Conservation (phyloP, 2,329 filamentous ascomycete species). For the Xylariaceae sp. region DNA sequence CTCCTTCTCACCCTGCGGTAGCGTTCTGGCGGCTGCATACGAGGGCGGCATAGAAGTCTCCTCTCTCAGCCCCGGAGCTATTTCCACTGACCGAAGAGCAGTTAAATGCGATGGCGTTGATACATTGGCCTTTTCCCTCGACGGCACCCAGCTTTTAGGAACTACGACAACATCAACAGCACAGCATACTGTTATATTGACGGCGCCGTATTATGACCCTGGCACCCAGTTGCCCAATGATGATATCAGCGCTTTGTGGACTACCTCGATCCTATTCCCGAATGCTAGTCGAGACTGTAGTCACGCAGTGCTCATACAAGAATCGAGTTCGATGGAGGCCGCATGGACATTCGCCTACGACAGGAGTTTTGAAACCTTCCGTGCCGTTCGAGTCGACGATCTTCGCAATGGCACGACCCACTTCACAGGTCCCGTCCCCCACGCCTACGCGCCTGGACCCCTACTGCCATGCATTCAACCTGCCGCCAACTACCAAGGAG, state of each 20-base stretch:
- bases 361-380: conserved; percentile 69
- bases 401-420: conserved; percentile 71
- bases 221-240: conserved; percentile 61
- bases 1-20: conserved; percentile 73
- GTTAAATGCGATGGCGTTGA: conserved; percentile 77
- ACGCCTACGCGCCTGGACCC: conserved; percentile 47
- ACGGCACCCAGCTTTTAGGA: conserved; percentile 72
- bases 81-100: conserved; percentile 63
- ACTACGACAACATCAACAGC: conserved; percentile 62
- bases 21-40: conserved; percentile 78
- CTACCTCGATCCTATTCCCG: conserved; percentile 77
- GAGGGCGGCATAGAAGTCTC: conserved; percentile 86
- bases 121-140: conserved; percentile 66
- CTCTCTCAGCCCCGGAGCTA: conserved; percentile 59
- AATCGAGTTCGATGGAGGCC: conserved; percentile 58
- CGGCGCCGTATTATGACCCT: conserved; percentile 73
- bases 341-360: conserved; percentile 77
- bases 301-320: conserved; percentile 65
- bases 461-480: conserved; percentile 64
- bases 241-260: conserved; percentile 72
- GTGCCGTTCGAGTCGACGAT: conserved; percentile 70
- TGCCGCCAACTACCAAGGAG: conserved; percentile 61
- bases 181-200: conserved; percentile 69
- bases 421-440: conserved; percentile 65
- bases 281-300: conserved; percentile 75